Evolutionary conservation across 371 early-diverging fungal genomes (phyloP), one percentile per base, ranked within the genome.

Genomic region (Mortierella sp.): DNA sequence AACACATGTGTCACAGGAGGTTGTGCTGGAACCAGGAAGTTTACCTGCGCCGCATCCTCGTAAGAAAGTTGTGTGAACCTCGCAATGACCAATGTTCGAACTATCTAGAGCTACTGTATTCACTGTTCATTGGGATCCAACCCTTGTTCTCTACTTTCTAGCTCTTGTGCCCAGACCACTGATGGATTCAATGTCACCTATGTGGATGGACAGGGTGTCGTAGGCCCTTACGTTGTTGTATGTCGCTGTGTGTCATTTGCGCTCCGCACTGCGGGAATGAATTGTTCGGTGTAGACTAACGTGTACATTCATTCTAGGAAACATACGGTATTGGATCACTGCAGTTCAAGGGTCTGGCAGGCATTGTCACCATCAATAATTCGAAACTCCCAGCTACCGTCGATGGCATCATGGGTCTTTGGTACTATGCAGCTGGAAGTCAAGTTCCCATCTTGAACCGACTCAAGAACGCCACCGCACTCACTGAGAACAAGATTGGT

Each of bases 341-440:
- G 1, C 12, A 55, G 12, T 73, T 73, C 52, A 19, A 14, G 0
- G 73, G 54, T 2, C 41, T 52, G 0, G 60, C 50, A 8, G 74
- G 74, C 2, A 17, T 63, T 21, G 74, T 67, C 6, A 63, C 41
- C 13, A 22, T 12, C 5, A 59, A 67, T 39, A 43, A 22, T 3
- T 63, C 67, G 3, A 14, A 22, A 3, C 44, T 67, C 0, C 67
- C 68, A 1, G 3, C 52, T 3, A 45, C 5, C 13, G 54, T 69
- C 13, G 70, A 76, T 41, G 77, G 77, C 5, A 60, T 69, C 34
- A 76, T 76, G 69, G 77, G 70, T 6, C 65, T 76, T 21, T 74
- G 74, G 74, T 74, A 63, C 45, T 60, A 51, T 27, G 40, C 57
- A 5, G 9, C 34, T 13, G 47, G 43, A 9, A 53, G 43, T 22